phyloP scores from a whole-genome alignment of 768 basidiomycete species.

The Termitomyces bulborhizus region DNA sequence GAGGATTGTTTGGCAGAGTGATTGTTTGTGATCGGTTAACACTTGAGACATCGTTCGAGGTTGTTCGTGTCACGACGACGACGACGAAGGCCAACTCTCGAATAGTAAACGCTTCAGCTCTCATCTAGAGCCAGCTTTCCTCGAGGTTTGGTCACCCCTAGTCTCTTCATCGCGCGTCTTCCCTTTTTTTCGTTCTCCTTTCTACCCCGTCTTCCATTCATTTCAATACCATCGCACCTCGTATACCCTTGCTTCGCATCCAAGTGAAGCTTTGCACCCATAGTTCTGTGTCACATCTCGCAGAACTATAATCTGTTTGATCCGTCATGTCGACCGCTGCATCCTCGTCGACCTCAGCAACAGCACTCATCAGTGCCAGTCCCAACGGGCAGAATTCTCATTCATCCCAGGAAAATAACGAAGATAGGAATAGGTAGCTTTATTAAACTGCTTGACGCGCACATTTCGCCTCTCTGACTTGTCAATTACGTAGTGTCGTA shows the following conservation, averaged over 20 bases:
- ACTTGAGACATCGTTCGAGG: conserved; percentile 13
- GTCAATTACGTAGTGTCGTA: conserved; percentile 56
- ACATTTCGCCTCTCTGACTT: background rate
- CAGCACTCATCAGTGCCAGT: conserved; percentile 36
- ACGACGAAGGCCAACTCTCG: conserved; percentile 24
- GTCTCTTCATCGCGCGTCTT: conserved; percentile 30
- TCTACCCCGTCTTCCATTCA: conserved; percentile 14
- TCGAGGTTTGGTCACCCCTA: conserved; percentile 25
- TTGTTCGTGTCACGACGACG: conserved; percentile 25
- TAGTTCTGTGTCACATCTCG: conserved; percentile 13
- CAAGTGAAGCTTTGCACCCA: conserved; percentile 10
- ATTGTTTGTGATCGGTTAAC: conserved; percentile 14
- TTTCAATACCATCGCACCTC: conserved; percentile 15
- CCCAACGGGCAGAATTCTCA: conserved; percentile 50
- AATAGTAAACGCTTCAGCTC: conserved; percentile 18
- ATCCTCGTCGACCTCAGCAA: conserved; percentile 40
- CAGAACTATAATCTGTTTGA: conserved; percentile 15
- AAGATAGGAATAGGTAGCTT: conserved; percentile 67
- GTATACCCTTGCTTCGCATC: conserved; percentile 15
- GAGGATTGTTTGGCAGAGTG: conserved; percentile 8
- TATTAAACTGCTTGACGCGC: conserved; percentile 1
- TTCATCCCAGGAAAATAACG: conserved; percentile 49
- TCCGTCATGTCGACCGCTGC: conserved; percentile 44
- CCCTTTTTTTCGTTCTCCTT: conserved; percentile 29
- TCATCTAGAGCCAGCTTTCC: conserved; percentile 25